phyloP scores from a whole-genome alignment of 164 flowering plant genomes.

The Litsea cubeba region DNA sequence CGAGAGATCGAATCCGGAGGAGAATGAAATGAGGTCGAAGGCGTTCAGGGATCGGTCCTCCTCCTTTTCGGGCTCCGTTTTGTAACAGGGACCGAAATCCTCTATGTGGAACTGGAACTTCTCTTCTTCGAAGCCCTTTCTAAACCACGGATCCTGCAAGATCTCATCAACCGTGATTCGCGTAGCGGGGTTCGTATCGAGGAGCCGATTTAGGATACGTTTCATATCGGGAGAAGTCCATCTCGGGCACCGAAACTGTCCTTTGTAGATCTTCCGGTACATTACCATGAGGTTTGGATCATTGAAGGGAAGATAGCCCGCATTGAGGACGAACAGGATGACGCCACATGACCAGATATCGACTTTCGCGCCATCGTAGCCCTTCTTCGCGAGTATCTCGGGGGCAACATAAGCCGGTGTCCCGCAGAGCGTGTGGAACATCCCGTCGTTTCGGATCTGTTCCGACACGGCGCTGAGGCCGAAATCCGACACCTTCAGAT shows the following conservation, averaged over 20 bases:
- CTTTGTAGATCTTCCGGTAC: conserved; percentile 61
- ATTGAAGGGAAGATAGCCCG: conserved; percentile 67
- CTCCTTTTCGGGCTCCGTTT: conserved; percentile 2
- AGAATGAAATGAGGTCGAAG: conserved; percentile 43
- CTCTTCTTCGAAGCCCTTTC: conserved; percentile 20
- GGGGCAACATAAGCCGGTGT: conserved; percentile 79
- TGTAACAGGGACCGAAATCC: conserved; percentile 7
- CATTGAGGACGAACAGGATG: conserved; percentile 45
- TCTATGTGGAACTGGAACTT: background rate
- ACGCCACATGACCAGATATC: conserved; percentile 77
- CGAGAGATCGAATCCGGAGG: conserved; percentile 27
- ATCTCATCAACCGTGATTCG: conserved; percentile 54
- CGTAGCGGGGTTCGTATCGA: conserved; percentile 51
- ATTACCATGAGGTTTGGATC: conserved; percentile 58
- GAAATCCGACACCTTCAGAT: conserved; percentile 55
- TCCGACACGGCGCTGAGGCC: conserved; percentile 57
- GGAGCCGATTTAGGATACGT: conserved; percentile 36
- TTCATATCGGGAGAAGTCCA: conserved; percentile 60
- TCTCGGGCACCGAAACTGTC: conserved; percentile 55
- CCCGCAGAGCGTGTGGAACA: conserved; percentile 70
- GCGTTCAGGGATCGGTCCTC: conserved; percentile 29
- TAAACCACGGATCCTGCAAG: conserved; percentile 32
- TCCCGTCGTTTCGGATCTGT: conserved; percentile 43
- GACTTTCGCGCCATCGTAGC: conserved; percentile 56
- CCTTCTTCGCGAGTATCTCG: conserved; percentile 58